phyloP scores from a whole-genome alignment of 768 basidiomycete genomes.

The Termitomyces sp. region DNA sequence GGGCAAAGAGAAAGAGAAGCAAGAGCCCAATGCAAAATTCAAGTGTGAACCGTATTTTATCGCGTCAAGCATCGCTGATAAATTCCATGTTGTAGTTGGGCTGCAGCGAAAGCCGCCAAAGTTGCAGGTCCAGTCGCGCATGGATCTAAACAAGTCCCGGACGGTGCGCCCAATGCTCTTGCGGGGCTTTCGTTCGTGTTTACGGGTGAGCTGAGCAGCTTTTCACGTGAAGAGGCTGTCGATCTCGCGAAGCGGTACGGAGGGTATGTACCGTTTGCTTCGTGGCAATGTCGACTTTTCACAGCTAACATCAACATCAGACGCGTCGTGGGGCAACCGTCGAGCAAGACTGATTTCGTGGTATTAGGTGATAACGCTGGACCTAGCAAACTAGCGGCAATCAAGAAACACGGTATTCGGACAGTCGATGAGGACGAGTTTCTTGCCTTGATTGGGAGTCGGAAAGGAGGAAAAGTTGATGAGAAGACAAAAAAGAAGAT shows the following conservation, averaged over 20 bases:
- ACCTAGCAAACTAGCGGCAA: constrained; percentile 78
- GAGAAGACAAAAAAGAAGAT: constrained; percentile 78
- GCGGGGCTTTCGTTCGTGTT: constrained; percentile 90
- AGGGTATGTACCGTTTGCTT: constrained; percentile 52
- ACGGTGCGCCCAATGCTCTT: constrained; percentile 68
- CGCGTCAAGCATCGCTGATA: neutral
- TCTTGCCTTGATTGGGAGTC: constrained; percentile 71
- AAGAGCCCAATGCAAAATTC: constrained; percentile 17
- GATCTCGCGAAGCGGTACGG: constrained; percentile 92
- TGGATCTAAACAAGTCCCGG: constrained; percentile 69
- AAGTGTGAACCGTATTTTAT: constrained; percentile 16
- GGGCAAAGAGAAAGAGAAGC: constrained; percentile 11
- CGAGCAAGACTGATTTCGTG: constrained; percentile 85
- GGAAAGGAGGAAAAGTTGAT: constrained; percentile 58
- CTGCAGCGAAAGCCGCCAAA: constrained; percentile 51
- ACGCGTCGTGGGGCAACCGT: constrained; percentile 82
- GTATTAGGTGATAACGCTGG: constrained; percentile 87
- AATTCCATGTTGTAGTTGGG: constrained; percentile 28
- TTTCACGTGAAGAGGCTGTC: constrained; percentile 81
- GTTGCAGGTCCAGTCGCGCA: constrained; percentile 54
- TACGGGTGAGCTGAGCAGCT: constrained; percentile 84
- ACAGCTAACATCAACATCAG: constrained; percentile 31
- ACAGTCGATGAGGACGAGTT: constrained; percentile 88
- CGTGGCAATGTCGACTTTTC: neutral
- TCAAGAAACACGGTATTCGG: constrained; percentile 72